Conservation (phyloP, 495 filamentous ascomycete species). For the Niebla homalea region DNA sequence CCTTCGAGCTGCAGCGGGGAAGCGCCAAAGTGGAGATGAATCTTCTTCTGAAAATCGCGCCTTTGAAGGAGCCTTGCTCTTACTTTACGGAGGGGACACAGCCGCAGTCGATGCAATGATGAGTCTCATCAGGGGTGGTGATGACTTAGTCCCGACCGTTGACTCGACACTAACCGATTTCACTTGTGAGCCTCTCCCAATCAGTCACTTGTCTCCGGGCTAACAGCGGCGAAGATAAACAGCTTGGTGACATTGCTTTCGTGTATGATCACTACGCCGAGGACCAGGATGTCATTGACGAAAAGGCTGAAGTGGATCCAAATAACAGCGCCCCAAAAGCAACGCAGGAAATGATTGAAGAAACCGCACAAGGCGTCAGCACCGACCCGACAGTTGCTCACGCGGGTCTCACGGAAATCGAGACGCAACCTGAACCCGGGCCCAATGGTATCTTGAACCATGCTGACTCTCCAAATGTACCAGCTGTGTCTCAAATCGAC, state of each 20-base stretch:
- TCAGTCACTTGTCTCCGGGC: background rate
- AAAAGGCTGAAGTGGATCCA: constrained; percentile 31
- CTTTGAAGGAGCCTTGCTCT: constrained; percentile 77
- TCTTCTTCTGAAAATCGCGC: constrained; percentile 63
- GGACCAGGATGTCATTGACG: constrained; percentile 33
- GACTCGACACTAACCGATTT: constrained; percentile 49
- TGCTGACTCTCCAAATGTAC: constrained; percentile 37
- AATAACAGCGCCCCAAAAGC: constrained; percentile 21
- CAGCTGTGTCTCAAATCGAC: constrained; percentile 32
- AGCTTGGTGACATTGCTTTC: constrained; percentile 29
- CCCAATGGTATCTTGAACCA: constrained; percentile 25
- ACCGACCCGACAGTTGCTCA: constrained; percentile 69
- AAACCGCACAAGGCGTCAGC: constrained; percentile 23
- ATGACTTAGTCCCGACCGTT: constrained; percentile 56
- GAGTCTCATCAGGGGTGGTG: constrained; percentile 69
- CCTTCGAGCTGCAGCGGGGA: constrained; percentile 61
- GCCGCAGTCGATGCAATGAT: constrained; percentile 69
- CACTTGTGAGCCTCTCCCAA: constrained; percentile 50
- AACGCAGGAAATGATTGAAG: constrained; percentile 12
- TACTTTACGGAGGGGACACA: constrained; percentile 78
- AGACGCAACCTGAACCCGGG: constrained; percentile 18
- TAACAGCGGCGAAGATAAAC: constrained; percentile 23
- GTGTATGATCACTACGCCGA: constrained; percentile 34
- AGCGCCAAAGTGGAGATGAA: constrained; percentile 50
- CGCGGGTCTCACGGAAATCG: constrained; percentile 63